These are phyloP conservation scores for Pichia thaimueangensis DNA, from an alignment of 805 yeast genomes.

Conservation along the genomic window DNA sequence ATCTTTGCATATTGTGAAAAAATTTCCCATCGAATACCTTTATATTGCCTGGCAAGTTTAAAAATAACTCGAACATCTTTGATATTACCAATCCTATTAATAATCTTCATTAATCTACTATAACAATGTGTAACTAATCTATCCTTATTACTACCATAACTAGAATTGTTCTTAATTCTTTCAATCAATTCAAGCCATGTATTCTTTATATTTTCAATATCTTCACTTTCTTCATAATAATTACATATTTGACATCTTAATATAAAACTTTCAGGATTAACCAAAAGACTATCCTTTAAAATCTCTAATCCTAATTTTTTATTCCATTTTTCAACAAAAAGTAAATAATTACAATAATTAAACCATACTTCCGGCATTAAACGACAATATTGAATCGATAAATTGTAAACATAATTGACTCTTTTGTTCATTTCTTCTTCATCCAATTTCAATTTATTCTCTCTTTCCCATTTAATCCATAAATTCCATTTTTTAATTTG, in stretches of 20 bases:
- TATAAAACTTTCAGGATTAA: constrained; percentile 67
- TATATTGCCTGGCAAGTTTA: constrained; percentile 58
- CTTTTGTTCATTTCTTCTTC: constrained; percentile 48
- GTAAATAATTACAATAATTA: constrained; percentile 35
- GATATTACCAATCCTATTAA: constrained; percentile 45
- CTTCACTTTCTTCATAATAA: constrained; percentile 52
- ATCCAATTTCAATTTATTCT: constrained; percentile 58
- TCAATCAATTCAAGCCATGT: constrained; percentile 47
- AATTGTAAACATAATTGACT: constrained; percentile 63
- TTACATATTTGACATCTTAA: constrained; percentile 66
- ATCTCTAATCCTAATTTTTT: constrained; percentile 32
- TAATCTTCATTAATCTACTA: constrained; percentile 61
- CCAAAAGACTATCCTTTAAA: constrained; percentile 46
- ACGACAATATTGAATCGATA: constrained; percentile 54
- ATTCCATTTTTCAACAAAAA: constrained; percentile 13
- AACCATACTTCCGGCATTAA: constrained; percentile 77
- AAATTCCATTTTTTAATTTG: constrained; percentile 56
- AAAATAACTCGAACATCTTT: constrained; percentile 67
- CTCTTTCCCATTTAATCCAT: constrained; percentile 78
- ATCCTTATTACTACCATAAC: constrained; percentile 5
- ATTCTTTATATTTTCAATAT: constrained; percentile 43
- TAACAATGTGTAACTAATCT: constrained; percentile 53
- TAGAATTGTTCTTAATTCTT: constrained; percentile 25
- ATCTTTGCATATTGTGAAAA: constrained; percentile 76
- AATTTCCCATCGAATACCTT: constrained; percentile 63